These are phyloP conservation scores for Boletus vermiculosoides DNA, from an alignment of 768 basidiomycete species.

Conservation along the genomic window DNA sequence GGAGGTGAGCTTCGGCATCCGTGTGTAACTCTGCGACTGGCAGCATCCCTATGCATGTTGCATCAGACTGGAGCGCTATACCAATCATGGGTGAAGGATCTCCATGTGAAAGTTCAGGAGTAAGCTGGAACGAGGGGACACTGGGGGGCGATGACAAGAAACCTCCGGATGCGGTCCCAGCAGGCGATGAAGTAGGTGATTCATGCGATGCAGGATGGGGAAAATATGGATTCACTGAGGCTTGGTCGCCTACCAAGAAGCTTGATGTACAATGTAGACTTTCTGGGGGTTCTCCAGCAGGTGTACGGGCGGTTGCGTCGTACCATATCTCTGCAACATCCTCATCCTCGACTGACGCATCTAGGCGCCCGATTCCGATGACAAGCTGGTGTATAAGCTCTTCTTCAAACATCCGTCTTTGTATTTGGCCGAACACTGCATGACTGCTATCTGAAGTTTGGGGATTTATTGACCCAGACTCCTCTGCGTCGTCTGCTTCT, in stretches of 20 bases:
- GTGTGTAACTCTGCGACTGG: constrained; percentile 7
- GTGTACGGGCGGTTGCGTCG: constrained; percentile 32
- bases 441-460: constrained; percentile 24
- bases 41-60: constrained; percentile 3
- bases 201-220: constrained; percentile 38
- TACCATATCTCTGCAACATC: constrained; percentile 35
- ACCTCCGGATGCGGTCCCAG: constrained; percentile 20
- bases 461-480: constrained; percentile 36
- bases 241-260: constrained; percentile 7
- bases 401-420: constrained; percentile 67
- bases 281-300: constrained; percentile 28
- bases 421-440: constrained; percentile 52
- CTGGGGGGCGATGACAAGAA: constrained; percentile 10
- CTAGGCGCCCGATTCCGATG: constrained; percentile 83
- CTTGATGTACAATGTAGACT: constrained; percentile 14
- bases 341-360: constrained; percentile 38
- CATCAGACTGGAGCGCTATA: constrained; percentile 19
- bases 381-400: constrained; percentile 86
- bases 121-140: constrained; percentile 18
- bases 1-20: constrained; percentile 7
- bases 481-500: constrained; percentile 50
- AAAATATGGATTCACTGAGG: constrained; percentile 52
- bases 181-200: constrained; percentile 27
- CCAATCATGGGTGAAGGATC: constrained; percentile 16
- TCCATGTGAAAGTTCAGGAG: constrained; percentile 10